phyloP scores from a whole-genome alignment of 345 rosid species.

The Eutrema heterophyllum region DNA sequence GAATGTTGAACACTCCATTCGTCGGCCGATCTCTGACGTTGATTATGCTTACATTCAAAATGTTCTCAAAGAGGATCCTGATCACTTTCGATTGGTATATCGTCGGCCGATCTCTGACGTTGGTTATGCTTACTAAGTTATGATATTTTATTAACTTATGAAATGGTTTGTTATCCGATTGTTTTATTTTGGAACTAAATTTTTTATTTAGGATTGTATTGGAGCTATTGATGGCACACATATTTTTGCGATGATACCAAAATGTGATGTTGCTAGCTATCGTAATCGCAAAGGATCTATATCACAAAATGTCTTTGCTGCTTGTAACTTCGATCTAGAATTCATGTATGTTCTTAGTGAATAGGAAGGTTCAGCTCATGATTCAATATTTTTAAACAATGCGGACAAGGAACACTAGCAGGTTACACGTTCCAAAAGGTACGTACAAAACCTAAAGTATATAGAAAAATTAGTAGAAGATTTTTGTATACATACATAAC shows the following conservation, averaged over 20 bases:
- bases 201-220: background rate
- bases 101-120: too few relatives aligned
- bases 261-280: background rate
- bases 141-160: background rate
- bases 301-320: conserved; percentile 6
- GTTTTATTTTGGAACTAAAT: background rate
- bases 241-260: background rate
- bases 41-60: background rate
- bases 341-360: background rate
- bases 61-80: background rate
- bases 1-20: too few relatives aligned
- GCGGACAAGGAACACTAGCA: background rate
- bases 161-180: background rate
- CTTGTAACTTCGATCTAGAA: conserved; percentile 8
- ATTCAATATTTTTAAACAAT: background rate
- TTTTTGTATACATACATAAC: too few relatives aligned
- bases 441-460: background rate
- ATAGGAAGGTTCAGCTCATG: background rate
- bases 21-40: too few relatives aligned
- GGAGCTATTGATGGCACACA: background rate
- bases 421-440: background rate
- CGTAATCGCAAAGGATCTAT: background rate
- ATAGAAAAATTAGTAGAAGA: background rate
- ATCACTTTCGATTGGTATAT: background rate
- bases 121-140: too few relatives aligned